Base-by-base conservation (phyloP, 805 yeast species). In the Candida sonorensis region DNA sequence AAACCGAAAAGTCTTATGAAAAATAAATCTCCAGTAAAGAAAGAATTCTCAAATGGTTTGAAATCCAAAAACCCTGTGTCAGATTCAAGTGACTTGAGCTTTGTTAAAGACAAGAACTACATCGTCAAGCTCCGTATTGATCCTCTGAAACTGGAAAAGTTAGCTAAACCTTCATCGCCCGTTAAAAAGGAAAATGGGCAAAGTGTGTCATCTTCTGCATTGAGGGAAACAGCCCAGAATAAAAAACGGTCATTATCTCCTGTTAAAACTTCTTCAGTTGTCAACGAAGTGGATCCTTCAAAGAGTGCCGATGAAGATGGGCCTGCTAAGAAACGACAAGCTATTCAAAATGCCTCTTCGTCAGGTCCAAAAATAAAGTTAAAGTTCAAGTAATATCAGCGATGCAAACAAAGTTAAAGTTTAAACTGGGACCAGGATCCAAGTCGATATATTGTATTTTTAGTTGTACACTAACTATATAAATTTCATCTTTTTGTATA, bases 331-430 rank as follows among this genome's bases (percentile, higher is more conserved):
- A 16, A 21, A 10, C 15, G n/a, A 26, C 16, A 22, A 10, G 23
- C 25, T 23, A 20, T 15, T 23, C 11, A 26, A 25, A n/a, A 24
- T 23, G 20, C 27, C 5, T 20, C 14, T 10, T 10, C 23, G 10
- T 20, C 34, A 15, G 27, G 29, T 13, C 43, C 43, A 10, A 46
- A 44, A 25, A 41, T 48, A 15, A 50, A 46, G 20, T 19, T 46
- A 17, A 46, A 35, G 29, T 34, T 48, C 10, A 47, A 42, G 27
- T 44, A 41, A 30, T 17, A 25, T 10, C 9, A 23, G 33, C 23
- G 29, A 22, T 15, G n/a, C n/a, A n/a, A n/a, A n/a, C n/a, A n/a
- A n/a, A n/a, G n/a, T n/a, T n/a, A n/a, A n/a, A n/a, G n/a, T n/a
- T n/a, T n/a, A n/a, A n/a, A n/a, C n/a, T n/a, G n/a, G n/a, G n/a